Conservation (phyloP, 2,329 filamentous ascomycete genomes). For the Botrytis porri region DNA sequence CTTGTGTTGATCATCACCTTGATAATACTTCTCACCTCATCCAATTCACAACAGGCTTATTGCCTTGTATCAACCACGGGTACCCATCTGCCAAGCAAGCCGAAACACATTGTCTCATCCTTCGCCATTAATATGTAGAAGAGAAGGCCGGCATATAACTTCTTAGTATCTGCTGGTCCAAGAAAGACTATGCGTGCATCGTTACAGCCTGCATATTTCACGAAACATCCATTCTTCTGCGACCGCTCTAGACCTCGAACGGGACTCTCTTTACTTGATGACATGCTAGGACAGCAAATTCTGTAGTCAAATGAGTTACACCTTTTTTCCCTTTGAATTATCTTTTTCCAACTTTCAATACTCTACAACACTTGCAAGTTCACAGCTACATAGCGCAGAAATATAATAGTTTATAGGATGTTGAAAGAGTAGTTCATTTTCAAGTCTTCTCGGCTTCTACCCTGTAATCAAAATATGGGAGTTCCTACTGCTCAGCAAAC, state of each 20-base stretch:
- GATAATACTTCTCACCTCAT: background rate
- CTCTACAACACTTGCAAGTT: background rate
- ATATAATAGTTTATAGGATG: background rate
- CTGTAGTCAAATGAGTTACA: background rate
- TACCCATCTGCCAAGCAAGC: background rate
- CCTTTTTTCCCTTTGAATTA: background rate
- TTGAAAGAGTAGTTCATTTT: background rate
- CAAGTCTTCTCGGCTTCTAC: background rate
- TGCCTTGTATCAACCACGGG: background rate
- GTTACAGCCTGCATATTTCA: background rate
- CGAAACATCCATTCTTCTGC: background rate
- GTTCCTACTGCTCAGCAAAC: background rate
- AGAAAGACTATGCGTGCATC: background rate
- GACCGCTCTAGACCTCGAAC: too few species aligned
- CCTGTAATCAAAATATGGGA: background rate
- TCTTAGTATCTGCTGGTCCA: background rate
- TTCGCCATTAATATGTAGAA: background rate
- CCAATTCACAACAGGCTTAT: background rate
- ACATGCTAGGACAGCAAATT: background rate
- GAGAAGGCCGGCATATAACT: background rate
- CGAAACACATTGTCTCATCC: conserved; percentile 2
- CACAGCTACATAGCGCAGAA: background rate
- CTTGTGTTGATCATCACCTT: background rate
- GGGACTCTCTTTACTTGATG: background rate
- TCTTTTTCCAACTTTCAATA: background rate